A percentile compares a stretch with the other conserved stretches of the same genome.
These are phyloP conservation scores for Leishmania gerbilli DNA, from an alignment of 208 protist species.

Conservation along the genomic window DNA sequence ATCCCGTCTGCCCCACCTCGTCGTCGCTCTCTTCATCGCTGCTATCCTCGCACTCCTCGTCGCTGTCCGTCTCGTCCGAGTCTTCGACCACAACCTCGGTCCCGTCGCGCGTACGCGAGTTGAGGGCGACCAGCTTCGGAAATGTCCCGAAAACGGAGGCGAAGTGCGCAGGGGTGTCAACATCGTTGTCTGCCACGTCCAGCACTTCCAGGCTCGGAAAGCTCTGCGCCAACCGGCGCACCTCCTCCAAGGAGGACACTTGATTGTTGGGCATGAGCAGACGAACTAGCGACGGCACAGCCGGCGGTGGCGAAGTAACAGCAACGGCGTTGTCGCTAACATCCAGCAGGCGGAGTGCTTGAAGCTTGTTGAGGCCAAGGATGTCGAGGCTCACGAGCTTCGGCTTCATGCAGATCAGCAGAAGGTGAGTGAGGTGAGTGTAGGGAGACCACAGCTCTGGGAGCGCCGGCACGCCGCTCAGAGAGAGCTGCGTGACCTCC, in stretches of 20 bases:
- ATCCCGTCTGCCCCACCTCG: neutral
- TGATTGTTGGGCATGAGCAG: conserved; percentile 80
- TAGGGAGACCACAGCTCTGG: conserved; percentile 53
- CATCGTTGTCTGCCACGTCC: conserved; percentile 63
- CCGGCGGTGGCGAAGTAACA: conserved; percentile 29
- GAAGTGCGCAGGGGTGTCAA: conserved; percentile 50
- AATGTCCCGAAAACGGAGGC: conserved; percentile 58
- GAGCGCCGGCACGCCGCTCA: conserved; percentile 63
- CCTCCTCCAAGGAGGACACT: conserved; percentile 48
- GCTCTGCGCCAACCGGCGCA: conserved; percentile 46
- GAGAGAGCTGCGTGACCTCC: conserved; percentile 60
- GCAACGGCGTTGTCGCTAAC: conserved; percentile 85
- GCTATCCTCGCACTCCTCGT: conserved; percentile 31
- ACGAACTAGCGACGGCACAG: conserved; percentile 35
- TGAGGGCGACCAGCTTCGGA: conserved; percentile 48
- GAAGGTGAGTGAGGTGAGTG: conserved; percentile 53
- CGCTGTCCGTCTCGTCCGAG: conserved; percentile 34
- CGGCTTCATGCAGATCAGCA: conserved; percentile 72
- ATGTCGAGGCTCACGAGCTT: conserved; percentile 35
- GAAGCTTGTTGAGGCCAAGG: conserved; percentile 36
- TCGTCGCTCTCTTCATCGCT: conserved; percentile 2
- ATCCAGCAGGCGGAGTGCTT: conserved; percentile 61
- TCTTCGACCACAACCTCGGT: conserved; percentile 48
- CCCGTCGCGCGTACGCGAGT: conserved; percentile 53
- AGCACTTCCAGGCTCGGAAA: conserved; percentile 74